Evolutionary conservation across 305 asterid genomes (phyloP), one percentile per base, ranked within the genome.

Genomic region (Plantago lanceolata): DNA sequence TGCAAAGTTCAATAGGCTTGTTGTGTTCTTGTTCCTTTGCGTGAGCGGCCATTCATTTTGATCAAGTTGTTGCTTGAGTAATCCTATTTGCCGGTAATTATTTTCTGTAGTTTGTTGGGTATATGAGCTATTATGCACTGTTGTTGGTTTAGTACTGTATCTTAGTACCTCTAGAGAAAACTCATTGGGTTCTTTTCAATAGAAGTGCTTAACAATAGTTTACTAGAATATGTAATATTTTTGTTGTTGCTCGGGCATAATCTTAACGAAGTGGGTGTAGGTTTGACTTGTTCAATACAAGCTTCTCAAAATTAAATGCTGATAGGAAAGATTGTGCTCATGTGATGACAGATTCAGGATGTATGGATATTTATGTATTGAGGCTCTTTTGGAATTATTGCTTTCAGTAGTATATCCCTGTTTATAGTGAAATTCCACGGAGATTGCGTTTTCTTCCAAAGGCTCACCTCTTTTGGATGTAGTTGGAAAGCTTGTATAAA

Each of bases 231-330:
- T 55, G 15, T 7, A 43, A 35, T 54, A 26, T 21, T 48, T 21
- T 8, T 5, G 47, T 52, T 14, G 11, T 29, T 61, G 35, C 19
- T 31, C 28, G 24, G 59, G 60, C 31, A 59, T 63, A 73, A 59
- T 57, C 19, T 37, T 53, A 43, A 20, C 60, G 28, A 26, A 45
- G 12, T n/a, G n/a, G 64, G 57, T 62, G 51, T 40, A 2, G 50
- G 49, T 17, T 66, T 3, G 17, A 66, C 48, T 48, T 47, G 51
- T 48, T 59, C 3, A 57, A 37, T 31, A 8, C 1, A 31, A 50
- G 47, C 65, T 50, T 55, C 19, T 54, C 57, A 28, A 44, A 45
- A 45, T 44, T 70, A 44, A 49, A 26, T 66, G 71, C 31, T 14
- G 31, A 35, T 54, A 50, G 40, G 37, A 28, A 48, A 44, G 43